A percentile compares a stretch with the other conserved stretches of the same genome.
phyloP scores from a whole-genome alignment of 2,329 filamentous ascomycete genomes.

The Cephalotrichum gorgonifer region DNA sequence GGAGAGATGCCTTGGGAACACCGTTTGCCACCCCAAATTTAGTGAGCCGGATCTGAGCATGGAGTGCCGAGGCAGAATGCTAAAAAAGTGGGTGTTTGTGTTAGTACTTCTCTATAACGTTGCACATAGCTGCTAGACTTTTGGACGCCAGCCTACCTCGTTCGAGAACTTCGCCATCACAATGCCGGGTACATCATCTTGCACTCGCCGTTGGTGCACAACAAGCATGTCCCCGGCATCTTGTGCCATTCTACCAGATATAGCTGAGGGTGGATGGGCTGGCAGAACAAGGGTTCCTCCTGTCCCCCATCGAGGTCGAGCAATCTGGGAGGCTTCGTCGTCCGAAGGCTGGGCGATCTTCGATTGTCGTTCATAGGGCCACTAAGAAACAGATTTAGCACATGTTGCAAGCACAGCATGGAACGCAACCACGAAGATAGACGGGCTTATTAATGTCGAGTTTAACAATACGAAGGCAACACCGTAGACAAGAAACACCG shows the following conservation, averaged over 20 bases:
- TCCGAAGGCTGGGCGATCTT: constrained; percentile 42
- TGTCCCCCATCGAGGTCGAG: constrained; percentile 72
- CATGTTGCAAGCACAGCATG: constrained; percentile 3
- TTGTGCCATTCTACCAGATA: background rate
- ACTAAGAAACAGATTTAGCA: constrained; percentile 50
- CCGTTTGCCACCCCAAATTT: constrained; percentile 42
- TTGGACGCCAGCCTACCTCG: constrained; percentile 27
- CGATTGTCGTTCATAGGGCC: constrained; percentile 72
- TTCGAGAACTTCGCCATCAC: constrained; percentile 53
- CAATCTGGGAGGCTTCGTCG: constrained; percentile 3
- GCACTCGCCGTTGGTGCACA: constrained; percentile 44
- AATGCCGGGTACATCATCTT: constrained; percentile 54
- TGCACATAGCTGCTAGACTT: background rate
- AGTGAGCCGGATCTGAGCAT: constrained; percentile 44
- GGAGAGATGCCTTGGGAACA: constrained; percentile 48
- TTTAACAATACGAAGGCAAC: constrained; percentile 11
- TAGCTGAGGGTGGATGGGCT: constrained; percentile 13
- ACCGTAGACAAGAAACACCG: background rate
- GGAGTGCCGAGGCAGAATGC: constrained; percentile 44
- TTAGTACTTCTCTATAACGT: constrained; percentile 7
- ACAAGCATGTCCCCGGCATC: constrained; percentile 38
- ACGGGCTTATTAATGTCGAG: constrained; percentile 18
- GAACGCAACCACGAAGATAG: background rate
- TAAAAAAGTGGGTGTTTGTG: constrained; percentile 20
- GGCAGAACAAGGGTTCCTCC: constrained; percentile 61